Conservation (phyloP, 108 stramenopile species). For the Phaeodactylum tricornutum region DNA sequence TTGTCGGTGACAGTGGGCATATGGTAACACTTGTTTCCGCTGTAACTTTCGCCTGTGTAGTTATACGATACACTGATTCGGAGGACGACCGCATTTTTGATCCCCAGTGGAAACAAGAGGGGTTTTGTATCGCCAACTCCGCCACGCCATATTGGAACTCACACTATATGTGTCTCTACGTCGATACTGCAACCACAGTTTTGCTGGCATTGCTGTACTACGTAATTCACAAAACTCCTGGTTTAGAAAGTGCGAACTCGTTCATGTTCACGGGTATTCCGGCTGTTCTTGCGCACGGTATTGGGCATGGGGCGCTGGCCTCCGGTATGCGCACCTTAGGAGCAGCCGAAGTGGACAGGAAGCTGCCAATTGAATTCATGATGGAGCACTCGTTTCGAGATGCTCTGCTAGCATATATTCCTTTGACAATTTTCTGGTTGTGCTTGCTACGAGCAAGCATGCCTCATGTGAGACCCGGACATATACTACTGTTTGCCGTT, state of each 20-base stretch:
- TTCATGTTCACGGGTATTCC: not conserved
- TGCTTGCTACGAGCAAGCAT: constrained; percentile 7
- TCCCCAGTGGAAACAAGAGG: constrained; percentile 4
- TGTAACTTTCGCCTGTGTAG: not conserved
- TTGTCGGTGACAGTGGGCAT: not conserved
- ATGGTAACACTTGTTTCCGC: not conserved
- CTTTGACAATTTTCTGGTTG: constrained; percentile 12
- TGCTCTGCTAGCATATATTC: not conserved
- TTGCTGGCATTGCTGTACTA: constrained; percentile 1
- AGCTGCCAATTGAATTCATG: constrained; percentile 2
- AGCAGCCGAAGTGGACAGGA: not conserved
- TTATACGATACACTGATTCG: not conserved
- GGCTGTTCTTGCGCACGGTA: constrained; percentile 12
- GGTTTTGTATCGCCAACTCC: constrained; percentile 7
- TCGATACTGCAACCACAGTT: constrained; percentile 1
- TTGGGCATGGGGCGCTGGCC: constrained; percentile 11
- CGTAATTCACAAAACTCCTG: not conserved
- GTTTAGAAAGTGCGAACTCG: constrained; percentile 8
- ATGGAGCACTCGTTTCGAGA: not conserved
- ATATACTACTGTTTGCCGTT: not conserved
- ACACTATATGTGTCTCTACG: constrained; percentile 8
- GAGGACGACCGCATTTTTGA: constrained; percentile 7
- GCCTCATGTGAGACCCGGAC: not conserved
- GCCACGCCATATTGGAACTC: constrained; percentile 3
- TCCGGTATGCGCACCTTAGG: constrained; percentile 4